Conservation (phyloP, 2,329 filamentous ascomycete genomes). For the Sclerotinia sclerotiorum region DNA sequence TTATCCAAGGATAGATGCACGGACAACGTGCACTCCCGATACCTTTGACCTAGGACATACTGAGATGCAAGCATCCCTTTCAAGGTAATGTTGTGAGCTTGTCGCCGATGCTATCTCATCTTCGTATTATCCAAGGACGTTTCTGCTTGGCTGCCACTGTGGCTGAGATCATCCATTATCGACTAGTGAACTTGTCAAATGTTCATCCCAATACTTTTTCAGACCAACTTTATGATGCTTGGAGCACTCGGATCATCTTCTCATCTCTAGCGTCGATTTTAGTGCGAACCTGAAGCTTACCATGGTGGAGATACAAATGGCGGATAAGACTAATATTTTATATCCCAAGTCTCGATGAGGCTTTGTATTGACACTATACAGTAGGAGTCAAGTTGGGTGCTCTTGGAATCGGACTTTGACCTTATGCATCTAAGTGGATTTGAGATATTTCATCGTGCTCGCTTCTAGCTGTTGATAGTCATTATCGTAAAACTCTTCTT, state of each 20-base stretch:
- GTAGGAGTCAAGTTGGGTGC: neutral
- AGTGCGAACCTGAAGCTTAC: neutral
- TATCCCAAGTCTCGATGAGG: neutral
- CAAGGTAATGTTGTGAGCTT: neutral
- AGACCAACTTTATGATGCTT: neutral
- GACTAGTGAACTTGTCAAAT: slow-evolving; percentile 7
- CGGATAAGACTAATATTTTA: neutral
- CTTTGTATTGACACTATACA: neutral
- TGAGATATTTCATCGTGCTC: neutral
- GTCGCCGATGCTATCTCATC: neutral
- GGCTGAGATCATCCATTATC: neutral
- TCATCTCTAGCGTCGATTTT: neutral
- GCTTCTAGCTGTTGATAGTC: neutral
- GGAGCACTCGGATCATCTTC: neutral
- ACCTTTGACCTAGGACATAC: neutral
- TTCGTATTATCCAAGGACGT: neutral
- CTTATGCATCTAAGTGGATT: neutral
- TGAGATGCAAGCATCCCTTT: slow-evolving; percentile 1
- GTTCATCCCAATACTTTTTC: neutral
- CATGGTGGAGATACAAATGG: slow-evolving; percentile 1
- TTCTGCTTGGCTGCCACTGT: neutral
- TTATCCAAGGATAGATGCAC: neutral
- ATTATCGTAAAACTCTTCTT: neutral
- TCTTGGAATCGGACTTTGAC: slow-evolving; percentile 6
- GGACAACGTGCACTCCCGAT: neutral